Percentiles rank a stretch among this genome's conserved stretches.
Evolutionary conservation across 2,329 filamentous ascomycete genomes (phyloP).

Genomic region (Fusarium agapanthi): DNA sequence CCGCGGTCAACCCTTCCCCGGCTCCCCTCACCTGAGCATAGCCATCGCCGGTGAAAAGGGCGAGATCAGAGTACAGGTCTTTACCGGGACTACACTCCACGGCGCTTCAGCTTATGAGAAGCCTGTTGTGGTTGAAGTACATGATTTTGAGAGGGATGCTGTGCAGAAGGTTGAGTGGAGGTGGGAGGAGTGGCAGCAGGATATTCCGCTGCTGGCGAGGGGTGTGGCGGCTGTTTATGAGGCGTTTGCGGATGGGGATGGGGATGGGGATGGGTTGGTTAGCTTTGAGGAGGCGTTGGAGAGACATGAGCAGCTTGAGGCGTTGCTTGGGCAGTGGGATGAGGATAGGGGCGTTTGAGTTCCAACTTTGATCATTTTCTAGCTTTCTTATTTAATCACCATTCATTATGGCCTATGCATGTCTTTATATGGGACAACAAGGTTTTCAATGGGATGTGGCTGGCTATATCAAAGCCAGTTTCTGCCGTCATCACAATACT

Average conservation of each 20-base stretch:
- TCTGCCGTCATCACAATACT: background rate
- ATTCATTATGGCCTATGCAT: background rate
- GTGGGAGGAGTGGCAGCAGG: conserved; percentile 58
- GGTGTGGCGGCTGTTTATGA: conserved; percentile 67
- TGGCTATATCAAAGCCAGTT: background rate
- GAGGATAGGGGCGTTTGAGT: background rate
- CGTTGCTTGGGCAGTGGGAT: conserved; percentile 36
- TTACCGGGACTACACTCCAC: conserved; percentile 42
- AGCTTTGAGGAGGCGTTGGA: conserved; percentile 54
- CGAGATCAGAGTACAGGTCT: conserved; percentile 54
- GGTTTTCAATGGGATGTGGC: background rate
- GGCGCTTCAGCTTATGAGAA: conserved; percentile 42
- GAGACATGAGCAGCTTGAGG: conserved; percentile 58
- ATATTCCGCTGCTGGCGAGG: conserved; percentile 54
- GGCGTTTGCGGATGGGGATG: conserved; percentile 53
- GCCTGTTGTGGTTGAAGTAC: conserved; percentile 58
- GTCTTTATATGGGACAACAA: no score
- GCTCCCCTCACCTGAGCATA: conserved; percentile 57
- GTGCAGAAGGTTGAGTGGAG: conserved; percentile 54
- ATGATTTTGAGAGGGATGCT: conserved; percentile 57
- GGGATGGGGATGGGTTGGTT: conserved; percentile 40
- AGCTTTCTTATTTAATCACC: background rate
- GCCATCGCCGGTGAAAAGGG: conserved; percentile 61
- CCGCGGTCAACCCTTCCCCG: conserved; percentile 59
- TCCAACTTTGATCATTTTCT: background rate